These are phyloP conservation scores for Dactylellina parvicollis DNA, from an alignment of 2,329 filamentous ascomycete species.

Conservation along the genomic window DNA sequence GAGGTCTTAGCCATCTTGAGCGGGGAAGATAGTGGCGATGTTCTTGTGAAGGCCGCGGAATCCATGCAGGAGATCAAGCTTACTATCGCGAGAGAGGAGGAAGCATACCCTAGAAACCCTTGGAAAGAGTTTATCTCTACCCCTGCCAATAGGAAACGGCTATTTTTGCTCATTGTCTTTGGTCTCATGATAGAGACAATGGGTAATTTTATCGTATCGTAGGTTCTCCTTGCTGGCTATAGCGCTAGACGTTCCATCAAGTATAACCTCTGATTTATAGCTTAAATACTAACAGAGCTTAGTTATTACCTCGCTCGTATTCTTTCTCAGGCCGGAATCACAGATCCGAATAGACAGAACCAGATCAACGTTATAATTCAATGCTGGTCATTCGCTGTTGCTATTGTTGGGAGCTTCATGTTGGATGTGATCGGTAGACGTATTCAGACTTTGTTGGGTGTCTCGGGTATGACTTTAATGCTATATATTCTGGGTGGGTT, in stretches of 20 bases:
- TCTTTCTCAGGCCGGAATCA: conserved; percentile 59
- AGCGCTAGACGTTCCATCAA: too few species aligned
- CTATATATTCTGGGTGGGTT: conserved; percentile 58
- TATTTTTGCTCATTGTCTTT: conserved; percentile 58
- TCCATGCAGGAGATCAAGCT: conserved; percentile 56
- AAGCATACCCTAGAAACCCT: conserved; percentile 57
- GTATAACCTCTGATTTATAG: not conserved
- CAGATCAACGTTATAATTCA: conserved; percentile 61
- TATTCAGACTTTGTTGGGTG: conserved; percentile 58
- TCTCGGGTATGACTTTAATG: conserved; percentile 56
- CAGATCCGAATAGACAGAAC: conserved; percentile 57
- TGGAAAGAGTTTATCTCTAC: conserved; percentile 58
- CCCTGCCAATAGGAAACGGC: conserved; percentile 56
- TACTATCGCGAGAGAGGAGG: conserved; percentile 57
- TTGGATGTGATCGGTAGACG: conserved; percentile 60
- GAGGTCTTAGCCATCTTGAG: conserved; percentile 55
- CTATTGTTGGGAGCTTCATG: conserved; percentile 60
- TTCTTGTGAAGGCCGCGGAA: conserved; percentile 52
- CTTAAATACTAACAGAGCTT: not conserved
- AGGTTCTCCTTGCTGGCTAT: conserved; percentile 7
- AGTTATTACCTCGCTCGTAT: conserved; percentile 59
- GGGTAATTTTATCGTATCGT: conserved; percentile 60
- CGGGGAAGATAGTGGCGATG: conserved; percentile 48
- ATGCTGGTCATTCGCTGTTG: conserved; percentile 61
- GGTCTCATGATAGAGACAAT: conserved; percentile 56